phyloP scores from a whole-genome alignment of 768 basidiomycete genomes.

The Coprinopsis strossmayeri region DNA sequence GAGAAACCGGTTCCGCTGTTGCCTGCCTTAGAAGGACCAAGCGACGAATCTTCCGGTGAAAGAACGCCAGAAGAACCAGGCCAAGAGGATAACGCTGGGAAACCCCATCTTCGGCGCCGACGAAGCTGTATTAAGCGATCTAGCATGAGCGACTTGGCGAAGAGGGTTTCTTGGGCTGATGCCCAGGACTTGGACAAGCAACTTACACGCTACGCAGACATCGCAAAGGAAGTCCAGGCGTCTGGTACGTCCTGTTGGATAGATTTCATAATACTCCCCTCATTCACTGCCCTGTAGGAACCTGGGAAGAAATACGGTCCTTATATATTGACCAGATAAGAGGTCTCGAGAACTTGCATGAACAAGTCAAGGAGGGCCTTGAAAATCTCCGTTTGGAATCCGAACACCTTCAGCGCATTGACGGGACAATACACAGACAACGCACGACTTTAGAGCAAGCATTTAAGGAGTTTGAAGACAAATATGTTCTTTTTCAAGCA shows the following conservation, averaged over 20 bases:
- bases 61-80: not conserved
- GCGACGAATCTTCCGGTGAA: not conserved
- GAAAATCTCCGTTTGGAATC: conserved; percentile 37
- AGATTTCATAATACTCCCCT: not conserved
- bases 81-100: not conserved
- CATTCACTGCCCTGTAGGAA: conserved; percentile 31
- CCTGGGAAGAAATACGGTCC: conserved; percentile 52
- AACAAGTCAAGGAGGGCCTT: conserved; percentile 42
- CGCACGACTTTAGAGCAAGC: conserved; percentile 30
- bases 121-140: conserved; percentile 62
- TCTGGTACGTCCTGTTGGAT: conserved; percentile 21
- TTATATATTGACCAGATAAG: conserved; percentile 59
- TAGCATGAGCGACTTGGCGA: conserved; percentile 48
- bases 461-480: conserved; percentile 36
- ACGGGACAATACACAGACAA: conserved; percentile 35
- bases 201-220: conserved; percentile 40
- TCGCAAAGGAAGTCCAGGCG: conserved; percentile 31
- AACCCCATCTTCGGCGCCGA: conserved; percentile 34
- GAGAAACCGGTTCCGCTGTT: conserved; percentile 7
- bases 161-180: conserved; percentile 75
- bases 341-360: conserved; percentile 49
- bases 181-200: conserved; percentile 54
- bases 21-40: not conserved
- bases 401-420: conserved; percentile 35
- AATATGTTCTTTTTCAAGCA: conserved; percentile 32